Evolutionary conservation across 148 eudicot species (phyloP).

Genomic region (Selenicereus undatus): DNA sequence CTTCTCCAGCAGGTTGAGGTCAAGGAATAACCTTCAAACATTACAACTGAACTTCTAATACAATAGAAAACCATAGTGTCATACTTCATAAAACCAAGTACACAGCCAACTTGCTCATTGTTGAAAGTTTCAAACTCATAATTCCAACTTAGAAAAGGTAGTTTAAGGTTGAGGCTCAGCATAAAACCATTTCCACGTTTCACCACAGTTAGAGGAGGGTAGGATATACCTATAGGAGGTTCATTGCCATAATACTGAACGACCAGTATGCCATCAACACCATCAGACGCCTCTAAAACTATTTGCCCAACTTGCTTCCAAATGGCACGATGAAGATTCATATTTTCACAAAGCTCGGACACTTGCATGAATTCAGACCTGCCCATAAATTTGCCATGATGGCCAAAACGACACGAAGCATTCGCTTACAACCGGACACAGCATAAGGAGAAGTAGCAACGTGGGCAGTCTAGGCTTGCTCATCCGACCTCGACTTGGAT

Average conservation of each 20-base stretch:
- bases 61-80: background rate
- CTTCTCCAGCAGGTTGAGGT: background rate
- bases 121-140: background rate
- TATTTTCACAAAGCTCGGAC: background rate
- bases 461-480: slow-evolving; percentile 14
- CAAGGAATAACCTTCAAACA: background rate
- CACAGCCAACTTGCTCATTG: background rate
- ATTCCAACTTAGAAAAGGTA: background rate
- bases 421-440: background rate
- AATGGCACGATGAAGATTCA: background rate
- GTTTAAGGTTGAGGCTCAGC: no score
- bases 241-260: background rate
- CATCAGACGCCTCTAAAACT: background rate
- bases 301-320: background rate
- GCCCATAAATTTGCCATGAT: background rate
- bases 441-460: background rate
- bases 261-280: background rate
- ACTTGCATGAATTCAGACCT: background rate
- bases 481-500: slow-evolving; percentile 36
- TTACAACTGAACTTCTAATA: background rate
- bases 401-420: background rate
- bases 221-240: background rate
- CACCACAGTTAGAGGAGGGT: background rate
- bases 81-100: background rate
- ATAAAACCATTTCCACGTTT: no score